A percentile compares a stretch with the other conserved stretches of the same genome.
These are phyloP conservation scores for Erigeron canadensis DNA, from an alignment of 129 eudicot species.

Conservation along the genomic window DNA sequence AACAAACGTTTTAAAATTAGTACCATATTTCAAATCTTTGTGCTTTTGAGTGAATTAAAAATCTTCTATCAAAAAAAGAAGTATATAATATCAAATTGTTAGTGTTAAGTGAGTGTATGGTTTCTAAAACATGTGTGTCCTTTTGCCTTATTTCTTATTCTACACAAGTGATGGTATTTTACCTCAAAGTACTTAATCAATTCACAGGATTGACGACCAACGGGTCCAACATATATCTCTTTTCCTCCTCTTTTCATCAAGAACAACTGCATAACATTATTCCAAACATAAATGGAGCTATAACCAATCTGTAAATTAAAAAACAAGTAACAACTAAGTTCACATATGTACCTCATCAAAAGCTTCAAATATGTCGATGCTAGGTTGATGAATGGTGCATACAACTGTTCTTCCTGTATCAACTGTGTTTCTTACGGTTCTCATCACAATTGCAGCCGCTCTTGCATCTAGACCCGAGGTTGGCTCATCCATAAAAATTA, in stretches of 20 bases:
- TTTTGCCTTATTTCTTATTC: not conserved
- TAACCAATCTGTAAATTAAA: not conserved
- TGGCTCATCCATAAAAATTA: too few species aligned
- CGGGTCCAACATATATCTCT: slow-evolving; percentile 76
- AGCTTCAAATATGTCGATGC: slow-evolving; percentile 86
- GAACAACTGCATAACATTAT: slow-evolving; percentile 45
- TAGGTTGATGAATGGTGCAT: slow-evolving; percentile 94
- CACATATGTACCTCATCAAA: slow-evolving; percentile 67
- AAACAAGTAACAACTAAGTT: not conserved
- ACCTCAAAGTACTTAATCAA: slow-evolving; percentile 77
- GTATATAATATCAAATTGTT: too few species aligned
- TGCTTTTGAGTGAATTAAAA: too few species aligned
- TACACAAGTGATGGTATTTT: not conserved
- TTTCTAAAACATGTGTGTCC: not conserved
- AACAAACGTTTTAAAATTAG: too few species aligned
- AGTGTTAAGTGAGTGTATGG: too few species aligned
- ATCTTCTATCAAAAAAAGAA: too few species aligned
- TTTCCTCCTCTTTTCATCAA: slow-evolving; percentile 78
- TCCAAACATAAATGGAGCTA: not conserved
- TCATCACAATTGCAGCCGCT: slow-evolving; percentile 37
- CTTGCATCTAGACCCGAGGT: slow-evolving; percentile 34
- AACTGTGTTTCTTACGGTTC: slow-evolving; percentile 61
- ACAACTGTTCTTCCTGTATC: slow-evolving; percentile 90
- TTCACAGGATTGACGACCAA: slow-evolving; percentile 59
- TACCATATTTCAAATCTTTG: too few species aligned